A percentile compares a stretch with the other conserved stretches of the same genome.
These are phyloP conservation scores for Ulota crispa DNA, from an alignment of 225 moss, liverwort and hornwort genomes.

Conservation along the genomic window DNA sequence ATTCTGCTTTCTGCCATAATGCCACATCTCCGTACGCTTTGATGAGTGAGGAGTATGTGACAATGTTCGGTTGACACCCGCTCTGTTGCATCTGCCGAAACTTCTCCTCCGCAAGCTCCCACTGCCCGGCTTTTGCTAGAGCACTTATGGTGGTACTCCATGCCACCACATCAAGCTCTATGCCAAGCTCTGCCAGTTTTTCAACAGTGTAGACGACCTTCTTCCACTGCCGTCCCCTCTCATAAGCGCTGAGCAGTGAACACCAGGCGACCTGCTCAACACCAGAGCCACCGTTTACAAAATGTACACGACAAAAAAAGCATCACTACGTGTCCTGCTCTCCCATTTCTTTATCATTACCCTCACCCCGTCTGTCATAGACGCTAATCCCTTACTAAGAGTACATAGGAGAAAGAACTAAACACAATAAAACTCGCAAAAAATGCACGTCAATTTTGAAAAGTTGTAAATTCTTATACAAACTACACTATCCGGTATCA, in stretches of 20 bases:
- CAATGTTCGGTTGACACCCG: constrained; percentile 56
- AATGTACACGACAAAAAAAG: not conserved
- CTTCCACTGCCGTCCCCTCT: constrained; percentile 60
- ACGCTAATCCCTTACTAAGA: not conserved
- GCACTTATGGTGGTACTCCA: constrained; percentile 69
- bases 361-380: not conserved
- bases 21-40: constrained; percentile 59
- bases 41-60: constrained; percentile 58
- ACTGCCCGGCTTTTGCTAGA: constrained; percentile 55
- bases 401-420: not conserved
- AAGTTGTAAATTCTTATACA: not conserved
- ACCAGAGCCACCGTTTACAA: constrained; percentile 5
- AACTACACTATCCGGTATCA: not conserved
- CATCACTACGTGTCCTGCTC: not conserved
- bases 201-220: constrained; percentile 56
- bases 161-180: constrained; percentile 59
- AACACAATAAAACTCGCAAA: not conserved
- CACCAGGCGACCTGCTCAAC: constrained; percentile 55
- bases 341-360: not conserved
- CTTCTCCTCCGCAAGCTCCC: constrained; percentile 63
- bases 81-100: constrained; percentile 50
- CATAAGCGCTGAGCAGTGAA: constrained; percentile 62
- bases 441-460: not conserved
- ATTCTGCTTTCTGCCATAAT: constrained; percentile 56
- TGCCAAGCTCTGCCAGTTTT: constrained; percentile 50